phyloP scores from a whole-genome alignment of 345 rosid genomes.

The Eucalyptus marginata region DNA sequence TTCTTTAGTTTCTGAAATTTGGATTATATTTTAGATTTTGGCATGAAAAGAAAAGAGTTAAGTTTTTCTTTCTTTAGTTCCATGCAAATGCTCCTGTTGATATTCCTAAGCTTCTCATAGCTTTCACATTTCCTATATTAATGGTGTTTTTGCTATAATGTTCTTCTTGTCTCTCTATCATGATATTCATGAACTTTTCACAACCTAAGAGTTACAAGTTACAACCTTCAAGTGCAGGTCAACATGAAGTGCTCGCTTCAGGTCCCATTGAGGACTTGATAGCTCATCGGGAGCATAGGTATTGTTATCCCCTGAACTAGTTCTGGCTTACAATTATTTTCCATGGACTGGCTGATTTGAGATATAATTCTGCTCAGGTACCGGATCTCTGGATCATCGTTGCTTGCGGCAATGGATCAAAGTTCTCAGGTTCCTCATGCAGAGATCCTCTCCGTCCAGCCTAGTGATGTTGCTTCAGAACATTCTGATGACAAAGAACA shows the following conservation, averaged over 20 bases:
- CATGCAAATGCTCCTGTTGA: not conserved
- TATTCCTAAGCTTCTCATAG: not conserved
- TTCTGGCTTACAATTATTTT: not conserved
- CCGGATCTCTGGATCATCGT: constrained; percentile 93
- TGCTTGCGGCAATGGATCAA: constrained; percentile 97
- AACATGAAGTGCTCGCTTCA: constrained; percentile 97
- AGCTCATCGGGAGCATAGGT: constrained; percentile 99
- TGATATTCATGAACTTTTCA: not conserved
- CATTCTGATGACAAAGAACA: constrained; percentile 61
- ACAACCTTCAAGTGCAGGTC: constrained; percentile 34
- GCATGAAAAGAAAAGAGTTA: not conserved
- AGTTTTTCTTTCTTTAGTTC: not conserved
- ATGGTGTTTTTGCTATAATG: not conserved
- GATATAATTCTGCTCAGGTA: constrained; percentile 41
- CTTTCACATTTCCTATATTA: not conserved
- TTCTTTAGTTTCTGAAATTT: not conserved
- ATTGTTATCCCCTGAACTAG: not conserved
- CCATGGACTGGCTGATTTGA: not conserved
- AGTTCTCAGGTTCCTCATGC: constrained; percentile 80
- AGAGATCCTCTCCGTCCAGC: constrained; percentile 44
- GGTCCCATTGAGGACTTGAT: constrained; percentile 98
- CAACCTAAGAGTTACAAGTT: not conserved
- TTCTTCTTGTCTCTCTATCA: not conserved
- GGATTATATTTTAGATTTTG: not conserved
- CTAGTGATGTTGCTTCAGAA: constrained; percentile 24